These are phyloP conservation scores for Elsinoe australis DNA, from an alignment of 2,329 filamentous ascomycete species.

Conservation along the genomic window DNA sequence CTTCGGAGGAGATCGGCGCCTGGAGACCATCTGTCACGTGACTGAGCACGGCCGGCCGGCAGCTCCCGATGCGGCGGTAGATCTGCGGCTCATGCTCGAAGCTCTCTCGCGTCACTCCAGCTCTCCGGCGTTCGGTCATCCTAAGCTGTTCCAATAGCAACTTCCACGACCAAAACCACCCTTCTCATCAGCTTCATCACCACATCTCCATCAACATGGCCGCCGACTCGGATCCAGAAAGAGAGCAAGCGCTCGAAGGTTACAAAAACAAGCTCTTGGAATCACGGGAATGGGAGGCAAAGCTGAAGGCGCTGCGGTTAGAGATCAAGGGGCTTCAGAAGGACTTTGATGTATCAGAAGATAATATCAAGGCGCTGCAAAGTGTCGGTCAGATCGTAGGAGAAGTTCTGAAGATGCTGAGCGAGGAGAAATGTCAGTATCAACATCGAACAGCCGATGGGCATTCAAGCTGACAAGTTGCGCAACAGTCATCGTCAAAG, in stretches of 20 bases:
- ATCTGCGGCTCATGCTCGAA: background rate
- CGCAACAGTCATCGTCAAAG: conserved; percentile 84
- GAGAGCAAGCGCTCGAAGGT: conserved; percentile 45
- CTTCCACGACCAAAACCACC: background rate
- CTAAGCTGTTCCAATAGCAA: background rate
- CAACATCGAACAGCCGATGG: no score
- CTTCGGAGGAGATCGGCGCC: conserved; percentile 1
- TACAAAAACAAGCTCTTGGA: conserved; percentile 60
- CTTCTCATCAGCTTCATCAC: background rate
- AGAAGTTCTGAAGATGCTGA: conserved; percentile 96
- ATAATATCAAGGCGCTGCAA: conserved; percentile 98
- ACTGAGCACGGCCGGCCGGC: background rate
- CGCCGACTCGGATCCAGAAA: conserved; percentile 38
- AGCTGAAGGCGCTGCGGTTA: conserved; percentile 85
- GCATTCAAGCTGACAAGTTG: no score
- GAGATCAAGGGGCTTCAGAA: conserved; percentile 94
- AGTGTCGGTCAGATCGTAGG: conserved; percentile 99
- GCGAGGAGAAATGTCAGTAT: conserved; percentile 97
- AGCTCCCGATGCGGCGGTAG: background rate
- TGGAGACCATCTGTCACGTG: background rate
- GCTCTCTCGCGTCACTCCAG: background rate
- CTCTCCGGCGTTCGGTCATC: background rate
- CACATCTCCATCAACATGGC: conserved; percentile 8
- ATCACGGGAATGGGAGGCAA: conserved; percentile 97
- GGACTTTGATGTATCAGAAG: conserved; percentile 93